Evolutionary conservation across 2,329 filamentous ascomycete species (phyloP), one percentile per base, ranked within the genome.

Genomic region (Stachybotrys echinatus): DNA sequence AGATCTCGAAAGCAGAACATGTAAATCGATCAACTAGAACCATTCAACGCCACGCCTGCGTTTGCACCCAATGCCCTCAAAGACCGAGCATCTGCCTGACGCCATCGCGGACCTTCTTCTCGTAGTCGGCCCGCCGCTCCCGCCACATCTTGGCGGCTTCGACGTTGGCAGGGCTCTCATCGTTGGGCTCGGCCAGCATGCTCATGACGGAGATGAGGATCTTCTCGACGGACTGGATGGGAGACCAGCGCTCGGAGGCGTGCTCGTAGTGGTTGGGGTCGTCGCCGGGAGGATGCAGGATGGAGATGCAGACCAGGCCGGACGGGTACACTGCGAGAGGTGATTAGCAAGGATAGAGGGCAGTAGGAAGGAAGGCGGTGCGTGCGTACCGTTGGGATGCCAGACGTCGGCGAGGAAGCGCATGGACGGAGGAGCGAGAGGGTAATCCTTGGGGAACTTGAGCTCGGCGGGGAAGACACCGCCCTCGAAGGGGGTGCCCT

Each of bases 211-310:
- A 91, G 51, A 97, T 91, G 58, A 97, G 77, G 59, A 97, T 97
- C 77, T 96, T 97, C 74, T 97, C 94, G 58, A 96, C 92, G 52
- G 88, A 94, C 74, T 97, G 94, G 55, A 97, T 96, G 12, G 92
- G 92, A 23, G 88, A 92, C 92, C 92, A 97, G 55, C 92, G 85
- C 75, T 97, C 94, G 2, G 88, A 91, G 7, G 94, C 92, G 61
- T 92, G 89, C 71, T 97, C 92, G 79, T 97, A 97, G 75, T 96
- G 92, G 74, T 96, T 96, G 49, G 94, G 94, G 70, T 97, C 92
- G 72, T 97, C 92, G 62, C 94, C 92, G 3, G 92, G 92, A 3
- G 92, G 87, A 70, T 97, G 92, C 2, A 97, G 84, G 73, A 97
- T 97, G n/a, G 89, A 95, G 64, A 97, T 97, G 74, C 92, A 97